A percentile compares a stretch with the other conserved stretches of the same genome.
These are phyloP conservation scores for Leptosphaerulina australis DNA, from an alignment of 2,329 filamentous ascomycete species.

Conservation along the genomic window DNA sequence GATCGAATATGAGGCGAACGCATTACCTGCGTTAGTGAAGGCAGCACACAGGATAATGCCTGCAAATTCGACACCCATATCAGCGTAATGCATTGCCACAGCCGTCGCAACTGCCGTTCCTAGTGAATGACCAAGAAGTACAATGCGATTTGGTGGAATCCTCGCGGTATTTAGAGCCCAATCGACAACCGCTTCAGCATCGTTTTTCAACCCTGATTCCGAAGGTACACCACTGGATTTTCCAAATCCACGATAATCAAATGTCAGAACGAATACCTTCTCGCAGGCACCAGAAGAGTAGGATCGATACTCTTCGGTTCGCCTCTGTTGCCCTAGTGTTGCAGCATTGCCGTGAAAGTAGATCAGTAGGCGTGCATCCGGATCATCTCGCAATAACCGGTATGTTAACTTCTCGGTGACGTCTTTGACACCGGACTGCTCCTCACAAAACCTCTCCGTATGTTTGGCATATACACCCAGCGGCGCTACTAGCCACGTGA, in stretches of 20 bases:
- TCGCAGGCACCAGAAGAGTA: constrained; percentile 66
- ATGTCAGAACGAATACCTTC: constrained; percentile 72
- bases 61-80: constrained; percentile 70
- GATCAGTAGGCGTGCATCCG: constrained; percentile 61
- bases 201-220: constrained; percentile 78
- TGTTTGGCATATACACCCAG: constrained; percentile 75
- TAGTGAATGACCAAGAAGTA: constrained; percentile 84
- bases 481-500: constrained; percentile 91
- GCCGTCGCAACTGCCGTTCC: constrained; percentile 84
- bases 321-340: constrained; percentile 79
- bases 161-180: constrained; percentile 72
- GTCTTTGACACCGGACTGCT: constrained; percentile 46
- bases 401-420: constrained; percentile 57
- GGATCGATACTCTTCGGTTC: constrained; percentile 77
- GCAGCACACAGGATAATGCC: constrained; percentile 79
- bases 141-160: constrained; percentile 73
- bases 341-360: constrained; percentile 67
- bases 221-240: constrained; percentile 78
- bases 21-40: constrained; percentile 75
- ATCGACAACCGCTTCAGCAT: constrained; percentile 75
- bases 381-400: constrained; percentile 58
- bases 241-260: constrained; percentile 92
- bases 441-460: constrained; percentile 67
- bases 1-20: constrained; percentile 79
- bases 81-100: constrained; percentile 72